Evolutionary conservation across 2,329 filamentous ascomycete genomes (phyloP).

Genomic region (Penicillium brevicompactum): DNA sequence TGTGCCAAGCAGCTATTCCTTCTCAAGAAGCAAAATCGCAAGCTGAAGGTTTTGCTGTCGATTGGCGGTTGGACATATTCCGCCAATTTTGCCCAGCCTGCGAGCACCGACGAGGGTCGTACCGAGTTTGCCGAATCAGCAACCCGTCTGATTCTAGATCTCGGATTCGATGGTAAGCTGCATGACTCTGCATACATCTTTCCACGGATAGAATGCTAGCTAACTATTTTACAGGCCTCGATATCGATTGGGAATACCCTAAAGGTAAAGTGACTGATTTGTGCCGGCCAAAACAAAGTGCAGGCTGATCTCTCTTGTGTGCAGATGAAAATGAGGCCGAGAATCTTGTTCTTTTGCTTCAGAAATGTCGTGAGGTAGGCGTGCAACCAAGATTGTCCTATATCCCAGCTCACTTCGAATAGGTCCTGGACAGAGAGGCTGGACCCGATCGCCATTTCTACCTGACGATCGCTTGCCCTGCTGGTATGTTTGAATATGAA

Average conservation of each 20-base stretch:
- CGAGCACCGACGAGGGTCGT: conserved; percentile 63
- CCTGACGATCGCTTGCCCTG: conserved; percentile 53
- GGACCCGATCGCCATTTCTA: conserved; percentile 48
- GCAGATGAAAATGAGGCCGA: conserved; percentile 45
- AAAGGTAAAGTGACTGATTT: conserved; percentile 30
- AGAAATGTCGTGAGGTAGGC: conserved; percentile 43
- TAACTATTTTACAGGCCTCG: conserved; percentile 34
- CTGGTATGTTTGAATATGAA: conserved; percentile 43
- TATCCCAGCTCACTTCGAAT: conserved; percentile 7
- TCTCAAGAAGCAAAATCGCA: conserved; percentile 73
- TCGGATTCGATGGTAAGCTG: conserved; percentile 65
- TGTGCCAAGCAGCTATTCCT: conserved; percentile 75
- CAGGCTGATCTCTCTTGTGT: conserved; percentile 12
- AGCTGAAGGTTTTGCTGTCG: conserved; percentile 77
- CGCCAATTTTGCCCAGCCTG: conserved; percentile 72
- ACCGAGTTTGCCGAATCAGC: conserved; percentile 69
- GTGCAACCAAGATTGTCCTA: background rate
- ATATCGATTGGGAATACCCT: conserved; percentile 54
- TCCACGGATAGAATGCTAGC: background rate
- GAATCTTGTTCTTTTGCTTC: conserved; percentile 47
- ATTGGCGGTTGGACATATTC: conserved; percentile 82
- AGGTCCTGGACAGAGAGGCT: conserved; percentile 43
- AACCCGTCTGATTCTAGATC: conserved; percentile 73
- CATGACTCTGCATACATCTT: background rate
- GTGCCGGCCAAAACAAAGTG: background rate